Evolutionary conservation across 805 yeast species (phyloP).

Genomic region (Saitoella complicata): DNA sequence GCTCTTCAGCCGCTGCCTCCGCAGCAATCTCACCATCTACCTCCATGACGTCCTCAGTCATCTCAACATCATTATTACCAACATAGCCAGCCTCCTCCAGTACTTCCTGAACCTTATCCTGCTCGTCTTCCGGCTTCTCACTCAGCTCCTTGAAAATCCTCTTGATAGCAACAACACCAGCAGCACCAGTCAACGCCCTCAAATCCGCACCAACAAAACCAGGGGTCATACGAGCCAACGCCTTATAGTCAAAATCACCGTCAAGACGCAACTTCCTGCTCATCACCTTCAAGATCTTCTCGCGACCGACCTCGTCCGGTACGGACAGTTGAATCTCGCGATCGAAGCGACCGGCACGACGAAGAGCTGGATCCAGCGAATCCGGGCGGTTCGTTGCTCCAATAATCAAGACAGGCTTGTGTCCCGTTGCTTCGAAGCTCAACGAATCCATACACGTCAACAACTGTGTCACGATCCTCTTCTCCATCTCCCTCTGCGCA

Average conservation of each 20-base stretch:
- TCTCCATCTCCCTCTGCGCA: conserved; percentile 96
- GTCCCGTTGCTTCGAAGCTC: conserved; percentile 62
- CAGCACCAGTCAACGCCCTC: conserved; percentile 79
- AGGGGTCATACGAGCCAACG: conserved; percentile 81
- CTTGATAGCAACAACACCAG: conserved; percentile 87
- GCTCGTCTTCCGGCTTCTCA: conserved; percentile 25
- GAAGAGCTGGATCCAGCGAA: conserved; percentile 78
- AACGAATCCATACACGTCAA: conserved; percentile 73
- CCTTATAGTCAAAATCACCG: conserved; percentile 49
- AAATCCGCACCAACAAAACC: conserved; percentile 97
- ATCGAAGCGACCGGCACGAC: conserved; percentile 95
- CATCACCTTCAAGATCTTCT: conserved; percentile 37
- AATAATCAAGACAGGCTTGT: conserved; percentile 81
- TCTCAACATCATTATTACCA: conserved; percentile 6
- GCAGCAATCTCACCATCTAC: conserved; percentile 3
- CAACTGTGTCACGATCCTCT: conserved; percentile 88
- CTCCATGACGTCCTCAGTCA: conserved; percentile 3
- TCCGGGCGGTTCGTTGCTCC: conserved; percentile 98
- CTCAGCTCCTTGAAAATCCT: conserved; percentile 51
- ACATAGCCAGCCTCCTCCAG: background rate
- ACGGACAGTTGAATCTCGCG: conserved; percentile 86
- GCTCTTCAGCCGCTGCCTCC: background rate
- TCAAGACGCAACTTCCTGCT: conserved; percentile 47
- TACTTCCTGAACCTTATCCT: background rate
- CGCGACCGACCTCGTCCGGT: conserved; percentile 76